Evolutionary conservation across 345 rosid species (phyloP).

Genomic region (Populus nigra): DNA sequence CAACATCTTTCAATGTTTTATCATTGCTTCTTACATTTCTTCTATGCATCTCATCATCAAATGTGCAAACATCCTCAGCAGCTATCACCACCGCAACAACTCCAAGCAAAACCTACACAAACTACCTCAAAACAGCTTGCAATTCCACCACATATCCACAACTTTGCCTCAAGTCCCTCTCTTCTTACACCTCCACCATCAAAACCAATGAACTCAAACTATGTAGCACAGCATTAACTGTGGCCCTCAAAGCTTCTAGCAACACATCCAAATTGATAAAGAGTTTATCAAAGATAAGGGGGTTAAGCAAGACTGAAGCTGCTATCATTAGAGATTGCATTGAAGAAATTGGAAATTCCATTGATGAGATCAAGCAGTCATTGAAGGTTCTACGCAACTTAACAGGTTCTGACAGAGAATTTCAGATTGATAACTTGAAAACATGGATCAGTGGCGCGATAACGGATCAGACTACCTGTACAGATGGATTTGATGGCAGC

Average conservation of each 20-base stretch:
- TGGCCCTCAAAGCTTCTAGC: slow-evolving; percentile 40
- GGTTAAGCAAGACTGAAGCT: slow-evolving; percentile 34
- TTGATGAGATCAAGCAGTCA: slow-evolving; percentile 54
- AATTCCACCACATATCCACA: slow-evolving; percentile 48
- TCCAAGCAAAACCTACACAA: slow-evolving; percentile 29
- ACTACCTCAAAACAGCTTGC: slow-evolving; percentile 52
- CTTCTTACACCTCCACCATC: slow-evolving; percentile 44
- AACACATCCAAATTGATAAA: slow-evolving; percentile 27
- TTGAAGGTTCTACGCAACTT: slow-evolving; percentile 28
- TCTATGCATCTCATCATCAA: slow-evolving; percentile 17
- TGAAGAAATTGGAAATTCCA: slow-evolving; percentile 39
- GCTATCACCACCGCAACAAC: slow-evolving; percentile 25
- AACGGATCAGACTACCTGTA: slow-evolving; percentile 65
- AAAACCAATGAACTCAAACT: slow-evolving; percentile 54
- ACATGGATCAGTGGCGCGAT: slow-evolving; percentile 69
- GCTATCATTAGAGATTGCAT: slow-evolving; percentile 49
- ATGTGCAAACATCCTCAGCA: slow-evolving; percentile 16
- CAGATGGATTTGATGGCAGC: slow-evolving; percentile 58
- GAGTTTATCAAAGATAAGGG: slow-evolving; percentile 26
- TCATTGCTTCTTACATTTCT: slow-evolving; percentile 20
- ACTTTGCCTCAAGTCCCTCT: slow-evolving; percentile 54
- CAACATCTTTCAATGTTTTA: background rate
- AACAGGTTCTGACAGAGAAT: slow-evolving; percentile 3
- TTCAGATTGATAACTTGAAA: slow-evolving; percentile 42
- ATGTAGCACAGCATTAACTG: slow-evolving; percentile 42